These are phyloP conservation scores for Parasitella parasitica DNA, from an alignment of 371 early-diverging fungal species.

Conservation along the genomic window DNA sequence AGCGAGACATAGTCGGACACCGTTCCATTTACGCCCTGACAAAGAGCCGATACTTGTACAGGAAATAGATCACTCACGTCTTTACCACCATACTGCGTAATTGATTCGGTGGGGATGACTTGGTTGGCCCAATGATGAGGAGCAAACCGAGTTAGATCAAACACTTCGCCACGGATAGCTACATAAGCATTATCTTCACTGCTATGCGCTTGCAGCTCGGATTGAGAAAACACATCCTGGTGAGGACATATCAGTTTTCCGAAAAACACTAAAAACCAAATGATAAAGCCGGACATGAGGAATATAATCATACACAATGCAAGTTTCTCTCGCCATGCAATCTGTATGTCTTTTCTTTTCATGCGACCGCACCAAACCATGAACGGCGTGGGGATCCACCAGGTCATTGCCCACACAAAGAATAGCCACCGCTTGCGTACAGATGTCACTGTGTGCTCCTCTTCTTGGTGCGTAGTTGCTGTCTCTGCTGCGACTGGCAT, in stretches of 20 bases:
- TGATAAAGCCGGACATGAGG: slow-evolving; percentile 48
- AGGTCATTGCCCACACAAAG: slow-evolving; percentile 83
- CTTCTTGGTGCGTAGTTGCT: slow-evolving; percentile 9
- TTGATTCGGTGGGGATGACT: slow-evolving; percentile 46
- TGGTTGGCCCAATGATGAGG: slow-evolving; percentile 51
- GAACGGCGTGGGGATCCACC: slow-evolving; percentile 82
- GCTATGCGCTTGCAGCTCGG: slow-evolving; percentile 41
- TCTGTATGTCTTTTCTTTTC: slow-evolving; percentile 78
- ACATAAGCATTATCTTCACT: slow-evolving; percentile 51
- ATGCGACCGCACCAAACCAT: slow-evolving; percentile 69
- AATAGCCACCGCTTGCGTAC: slow-evolving; percentile 76
- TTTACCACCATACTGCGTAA: slow-evolving; percentile 64
- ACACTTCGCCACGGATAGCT: slow-evolving; percentile 72
- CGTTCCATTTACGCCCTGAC: slow-evolving; percentile 40
- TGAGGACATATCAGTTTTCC: slow-evolving; percentile 86
- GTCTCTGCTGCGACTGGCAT: slow-evolving; percentile 21
- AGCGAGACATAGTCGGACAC: slow-evolving; percentile 35
- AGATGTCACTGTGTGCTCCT: slow-evolving; percentile 21
- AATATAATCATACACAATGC: slow-evolving; percentile 78
- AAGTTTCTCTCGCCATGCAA: slow-evolving; percentile 86
- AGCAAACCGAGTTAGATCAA: slow-evolving; percentile 66
- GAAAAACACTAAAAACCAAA: slow-evolving; percentile 72
- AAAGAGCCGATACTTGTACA: slow-evolving; percentile 65
- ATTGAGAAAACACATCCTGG: slow-evolving; percentile 63
- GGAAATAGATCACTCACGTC: slow-evolving; percentile 73